These are phyloP conservation scores for Ogataea corticis DNA, from an alignment of 805 yeast genomes.

Conservation along the genomic window DNA sequence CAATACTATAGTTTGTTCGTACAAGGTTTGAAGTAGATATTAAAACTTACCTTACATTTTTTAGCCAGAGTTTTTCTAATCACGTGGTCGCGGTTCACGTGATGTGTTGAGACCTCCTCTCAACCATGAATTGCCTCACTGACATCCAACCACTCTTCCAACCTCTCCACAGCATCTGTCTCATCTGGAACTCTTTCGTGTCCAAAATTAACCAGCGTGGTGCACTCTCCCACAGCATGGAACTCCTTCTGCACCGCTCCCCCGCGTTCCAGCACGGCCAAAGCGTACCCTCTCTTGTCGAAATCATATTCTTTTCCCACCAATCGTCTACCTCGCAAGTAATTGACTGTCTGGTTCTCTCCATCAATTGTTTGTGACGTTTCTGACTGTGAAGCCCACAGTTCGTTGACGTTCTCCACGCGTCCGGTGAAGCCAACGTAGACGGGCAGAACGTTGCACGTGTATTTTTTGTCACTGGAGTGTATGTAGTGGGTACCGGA, in stretches of 20 bases:
- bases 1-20: too few species aligned
- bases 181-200: constrained; percentile 23
- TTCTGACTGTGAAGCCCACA: constrained; percentile 17
- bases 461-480: constrained; percentile 3
- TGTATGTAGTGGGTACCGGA: background rate
- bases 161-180: constrained; percentile 21
- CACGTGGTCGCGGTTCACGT: background rate
- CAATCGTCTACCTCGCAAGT: constrained; percentile 25
- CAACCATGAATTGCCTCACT: constrained; percentile 20
- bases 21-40: too few species aligned
- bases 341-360: constrained; percentile 10
- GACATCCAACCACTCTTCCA: constrained; percentile 23
- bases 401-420: constrained; percentile 4
- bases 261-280: constrained; percentile 9
- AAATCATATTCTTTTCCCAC: constrained; percentile 16
- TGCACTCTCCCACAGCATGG: constrained; percentile 13
- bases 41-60: too few species aligned
- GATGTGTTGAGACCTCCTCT: background rate
- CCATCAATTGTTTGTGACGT: constrained; percentile 4
- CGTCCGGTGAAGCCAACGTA: constrained; percentile 18
- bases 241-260: constrained; percentile 4
- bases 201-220: constrained; percentile 19
- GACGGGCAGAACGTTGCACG: constrained; percentile 24
- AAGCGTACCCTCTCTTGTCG: background rate
- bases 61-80: background rate